Conservation (phyloP, 2,329 filamentous ascomycete genomes). For the Phialophora tarda region DNA sequence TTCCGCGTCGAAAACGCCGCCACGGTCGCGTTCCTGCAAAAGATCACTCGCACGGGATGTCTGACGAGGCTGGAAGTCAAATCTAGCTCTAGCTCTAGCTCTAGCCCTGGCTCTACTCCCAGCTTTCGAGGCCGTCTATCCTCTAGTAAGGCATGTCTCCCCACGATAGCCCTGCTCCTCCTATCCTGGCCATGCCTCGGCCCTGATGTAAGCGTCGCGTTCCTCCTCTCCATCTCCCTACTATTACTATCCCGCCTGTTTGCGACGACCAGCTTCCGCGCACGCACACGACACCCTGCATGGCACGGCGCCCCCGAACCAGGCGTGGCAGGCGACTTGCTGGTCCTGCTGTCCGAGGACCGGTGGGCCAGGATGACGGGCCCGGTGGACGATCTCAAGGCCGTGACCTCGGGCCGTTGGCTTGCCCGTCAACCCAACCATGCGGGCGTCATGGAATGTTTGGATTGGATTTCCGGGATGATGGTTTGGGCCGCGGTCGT, state of each 20-base stretch:
- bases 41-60: conserved; percentile 62
- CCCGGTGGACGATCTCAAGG: conserved; percentile 61
- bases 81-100: not conserved
- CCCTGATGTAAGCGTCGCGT: conserved; percentile 33
- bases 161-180: conserved; percentile 1
- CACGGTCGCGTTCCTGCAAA: conserved; percentile 61
- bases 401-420: conserved; percentile 64
- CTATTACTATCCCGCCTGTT: conserved; percentile 62
- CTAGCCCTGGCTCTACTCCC: not conserved
- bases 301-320: conserved; percentile 50
- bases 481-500: conserved; percentile 64
- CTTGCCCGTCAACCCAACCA: conserved; percentile 56
- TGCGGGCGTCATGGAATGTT: conserved; percentile 52
- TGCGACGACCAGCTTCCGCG: conserved; percentile 63
- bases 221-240: conserved; percentile 57
- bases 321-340: conserved; percentile 53
- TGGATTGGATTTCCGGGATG: conserved; percentile 54
- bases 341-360: conserved; percentile 60
- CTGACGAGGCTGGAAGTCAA: conserved; percentile 44
- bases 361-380: conserved; percentile 62
- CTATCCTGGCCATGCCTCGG: not conserved
- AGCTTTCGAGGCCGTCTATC: too few species aligned
- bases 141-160: not conserved
- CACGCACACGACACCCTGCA: conserved; percentile 47
- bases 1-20: conserved; percentile 54